Evolutionary conservation across 768 basidiomycete genomes (phyloP), one percentile per base, ranked within the genome.

Genomic region (Boletus coccyginus): DNA sequence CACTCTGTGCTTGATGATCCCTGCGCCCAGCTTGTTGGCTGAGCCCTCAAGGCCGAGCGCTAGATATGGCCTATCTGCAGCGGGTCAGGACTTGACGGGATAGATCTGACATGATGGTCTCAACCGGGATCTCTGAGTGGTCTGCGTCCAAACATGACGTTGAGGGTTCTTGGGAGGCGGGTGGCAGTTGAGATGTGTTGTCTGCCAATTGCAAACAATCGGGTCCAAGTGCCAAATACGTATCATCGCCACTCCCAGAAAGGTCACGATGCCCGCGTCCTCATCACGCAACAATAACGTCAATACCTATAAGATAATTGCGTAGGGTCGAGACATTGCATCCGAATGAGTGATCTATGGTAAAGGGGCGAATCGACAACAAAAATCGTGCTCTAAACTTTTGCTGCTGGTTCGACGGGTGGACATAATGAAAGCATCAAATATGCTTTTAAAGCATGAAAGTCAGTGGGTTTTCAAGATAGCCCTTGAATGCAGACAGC

Each of bases 41-140:
- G 93, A 95, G 14, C 97, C 97, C 73, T 99, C 97, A 36, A 99
- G 85, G 21, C 97, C 97, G 19, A 99, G 83, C n/a, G 96, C 94
- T 21, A 97, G 74, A 67, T 86, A 84, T 16, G 88, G 79, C 49
- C 78, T 79, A 57, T 83, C 90, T 92, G 52, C 14, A 57, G 41
- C 31, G 35, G 41, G 47, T 66, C 47, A 66, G 55, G 44, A 58
- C 36, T 24, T 21, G 27, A 33, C 39, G 38, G 43, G 39, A 54
- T 63, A 46, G 36, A 63, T 49, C 43, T 55, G 46, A 63, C 40
- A 61, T 41, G 51, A 60, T 50, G 48, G 51, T 55, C 60, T 61
- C 50, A 57, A 76, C 75, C 69, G 27, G 70, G 76, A 38, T 57
- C 48, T 52, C 74, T 70, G 51, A 76, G 74, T 29, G 69, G 62